phyloP scores from a whole-genome alignment of 2,329 filamentous ascomycete genomes.

The Pseudogymnoascus sp. region DNA sequence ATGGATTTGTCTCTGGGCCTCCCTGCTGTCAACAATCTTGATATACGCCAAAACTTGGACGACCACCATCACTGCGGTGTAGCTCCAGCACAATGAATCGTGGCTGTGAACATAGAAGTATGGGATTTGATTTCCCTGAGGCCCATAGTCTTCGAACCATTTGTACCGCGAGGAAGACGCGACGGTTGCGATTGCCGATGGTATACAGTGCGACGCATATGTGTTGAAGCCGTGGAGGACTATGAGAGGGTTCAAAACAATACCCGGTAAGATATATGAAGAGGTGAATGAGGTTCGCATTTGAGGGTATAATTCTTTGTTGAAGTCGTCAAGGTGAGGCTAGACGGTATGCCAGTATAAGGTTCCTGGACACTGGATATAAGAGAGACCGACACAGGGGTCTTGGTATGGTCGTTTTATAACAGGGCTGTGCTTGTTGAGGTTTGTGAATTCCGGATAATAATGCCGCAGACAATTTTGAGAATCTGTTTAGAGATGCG shows the following conservation, averaged over 20 bases:
- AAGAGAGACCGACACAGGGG: neutral
- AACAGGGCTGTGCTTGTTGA: neutral
- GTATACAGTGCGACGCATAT: conserved; percentile 30
- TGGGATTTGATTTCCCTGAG: conserved; percentile 25
- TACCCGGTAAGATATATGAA: conserved; percentile 30
- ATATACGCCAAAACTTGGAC: conserved; percentile 32
- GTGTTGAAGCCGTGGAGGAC: conserved; percentile 35
- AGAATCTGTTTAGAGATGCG: neutral
- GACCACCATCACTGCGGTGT: conserved; percentile 33
- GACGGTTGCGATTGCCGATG: conserved; percentile 23
- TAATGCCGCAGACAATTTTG: neutral
- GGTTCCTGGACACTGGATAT: neutral
- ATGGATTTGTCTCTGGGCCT: conserved; percentile 21
- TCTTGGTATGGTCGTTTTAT: neutral
- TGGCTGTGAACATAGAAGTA: conserved; percentile 33
- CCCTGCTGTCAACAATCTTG: conserved; percentile 25
- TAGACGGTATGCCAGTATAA: neutral
- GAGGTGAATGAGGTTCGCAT: conserved; percentile 24
- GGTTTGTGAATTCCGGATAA: neutral
- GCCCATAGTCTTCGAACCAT: conserved; percentile 25
- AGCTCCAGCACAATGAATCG: conserved; percentile 34
- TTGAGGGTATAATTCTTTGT: neutral
- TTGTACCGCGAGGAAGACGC: conserved; percentile 25
- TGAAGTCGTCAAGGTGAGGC: neutral
- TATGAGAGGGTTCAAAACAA: conserved; percentile 35